Base-by-base conservation (phyloP, 371 early-diverging fungal species). In the Saksenaea oblongispora region DNA sequence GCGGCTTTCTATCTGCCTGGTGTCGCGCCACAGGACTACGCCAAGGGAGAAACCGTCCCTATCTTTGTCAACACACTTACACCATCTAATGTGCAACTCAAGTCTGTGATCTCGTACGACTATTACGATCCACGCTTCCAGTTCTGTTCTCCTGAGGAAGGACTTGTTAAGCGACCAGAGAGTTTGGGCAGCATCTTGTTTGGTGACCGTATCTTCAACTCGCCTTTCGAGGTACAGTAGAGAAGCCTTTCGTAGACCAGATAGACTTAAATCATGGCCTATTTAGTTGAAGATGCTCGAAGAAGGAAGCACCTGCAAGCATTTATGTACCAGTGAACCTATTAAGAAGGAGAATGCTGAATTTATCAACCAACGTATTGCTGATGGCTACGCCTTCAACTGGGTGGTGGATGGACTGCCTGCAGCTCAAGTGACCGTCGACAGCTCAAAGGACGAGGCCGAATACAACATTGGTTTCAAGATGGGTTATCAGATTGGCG, bases 201-300 rank as follows among this genome's bases (percentile, higher is more conserved):
- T 86, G 98, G 98, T 8, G 97, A 97, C 66, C 87, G 97, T 42
- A 91, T 96, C 64, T 93, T 85, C 66, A 87, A 77, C 55, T 93
- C 95, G 2, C 83, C 85, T 7, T 94, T 91, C 70, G 73, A 91
- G 79, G 89, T 91, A 85, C 39, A 37, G 31, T 24, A 31, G 36
- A 28, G 18, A 41, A 37, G 9, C 4, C 31, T 31, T 7, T 47
- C 22, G 39, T n/a, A 22, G 27, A 4, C 22, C 24, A 22, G 18
- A 5, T 41, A 17, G 34, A 10, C 35, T 42, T 61, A 18, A 51
- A 53, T 27, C 22, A 54, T 44, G n/a, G n/a, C 11, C 10, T 44
- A 56, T 35, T n/a, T 51, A 69, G 70, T 44, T 73, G 26, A 51
- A 22, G n/a, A 70, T 73, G 70, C 41, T 31, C 4, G 31, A 61